Conservation (phyloP, 352 stramenopile species). For the Globisporangium orthogonon region DNA sequence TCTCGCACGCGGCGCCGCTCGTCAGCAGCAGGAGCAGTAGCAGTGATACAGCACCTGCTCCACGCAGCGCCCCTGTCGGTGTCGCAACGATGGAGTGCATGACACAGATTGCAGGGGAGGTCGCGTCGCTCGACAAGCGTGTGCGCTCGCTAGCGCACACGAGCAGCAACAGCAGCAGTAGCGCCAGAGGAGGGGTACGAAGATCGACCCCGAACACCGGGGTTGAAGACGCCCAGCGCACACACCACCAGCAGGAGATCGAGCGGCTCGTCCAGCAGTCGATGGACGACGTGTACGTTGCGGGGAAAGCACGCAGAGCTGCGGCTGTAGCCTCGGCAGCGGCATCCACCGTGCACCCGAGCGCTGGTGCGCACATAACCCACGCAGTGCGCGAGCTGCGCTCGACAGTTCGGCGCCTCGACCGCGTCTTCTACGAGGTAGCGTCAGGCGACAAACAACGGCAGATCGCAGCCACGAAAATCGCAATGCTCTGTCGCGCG, state of each 20-base stretch:
- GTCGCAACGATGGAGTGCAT: constrained; percentile 13
- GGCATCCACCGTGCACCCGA: constrained; percentile 19
- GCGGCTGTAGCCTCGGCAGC: background rate
- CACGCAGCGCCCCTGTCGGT: background rate
- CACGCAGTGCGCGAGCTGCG: constrained; percentile 54
- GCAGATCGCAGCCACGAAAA: constrained; percentile 58
- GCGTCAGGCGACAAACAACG: constrained; percentile 69
- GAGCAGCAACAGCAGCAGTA: background rate
- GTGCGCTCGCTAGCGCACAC: constrained; percentile 12
- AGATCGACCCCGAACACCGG: background rate
- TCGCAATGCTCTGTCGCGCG: constrained; percentile 41
- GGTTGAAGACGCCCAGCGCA: constrained; percentile 2
- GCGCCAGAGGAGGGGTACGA: background rate
- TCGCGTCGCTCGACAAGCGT: constrained; percentile 19
- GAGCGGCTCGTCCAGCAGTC: constrained; percentile 45
- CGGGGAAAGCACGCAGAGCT: constrained; percentile 2
- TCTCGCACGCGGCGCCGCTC: background rate
- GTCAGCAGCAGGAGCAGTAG: background rate
- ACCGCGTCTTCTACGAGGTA: constrained; percentile 75
- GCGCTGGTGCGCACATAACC: constrained; percentile 39
- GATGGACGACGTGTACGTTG: constrained; percentile 33
- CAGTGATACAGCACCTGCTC: background rate
- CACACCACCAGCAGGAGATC: constrained; percentile 30
- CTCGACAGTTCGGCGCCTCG: constrained; percentile 53
- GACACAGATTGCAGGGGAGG: constrained; percentile 17